Percentiles rank a stretch among this genome's conserved stretches.
Conservation (phyloP, 2,329 filamentous ascomycete species). For the Cercospora nicotianae region DNA sequence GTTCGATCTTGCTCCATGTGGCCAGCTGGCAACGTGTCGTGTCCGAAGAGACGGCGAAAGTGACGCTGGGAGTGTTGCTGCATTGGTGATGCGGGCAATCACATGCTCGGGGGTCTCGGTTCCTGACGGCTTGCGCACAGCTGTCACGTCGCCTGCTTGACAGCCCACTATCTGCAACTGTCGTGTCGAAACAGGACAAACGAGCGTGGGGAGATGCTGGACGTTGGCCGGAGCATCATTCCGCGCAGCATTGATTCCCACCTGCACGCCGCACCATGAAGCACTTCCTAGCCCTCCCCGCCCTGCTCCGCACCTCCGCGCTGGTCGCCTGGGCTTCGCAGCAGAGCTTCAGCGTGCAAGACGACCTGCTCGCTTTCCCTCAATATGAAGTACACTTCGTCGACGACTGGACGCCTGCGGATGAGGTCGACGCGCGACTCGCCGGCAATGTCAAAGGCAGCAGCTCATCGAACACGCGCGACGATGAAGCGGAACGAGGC, state of each 20-base stretch:
- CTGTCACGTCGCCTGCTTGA: slow-evolving; percentile 2
- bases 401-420: slow-evolving; percentile 65
- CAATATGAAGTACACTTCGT: slow-evolving; percentile 78
- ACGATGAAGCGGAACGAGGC: slow-evolving; percentile 7
- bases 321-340: slow-evolving; percentile 49
- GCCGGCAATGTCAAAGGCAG: slow-evolving; percentile 26
- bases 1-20: neutral
- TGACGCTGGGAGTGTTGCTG: neutral
- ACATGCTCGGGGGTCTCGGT: neutral
- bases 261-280: slow-evolving; percentile 41
- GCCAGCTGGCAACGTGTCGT: neutral
- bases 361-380: slow-evolving; percentile 83
- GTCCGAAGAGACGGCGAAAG: neutral
- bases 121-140: neutral
- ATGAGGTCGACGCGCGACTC: slow-evolving; percentile 65
- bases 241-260: neutral
- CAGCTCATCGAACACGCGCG: neutral
- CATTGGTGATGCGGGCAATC: neutral
- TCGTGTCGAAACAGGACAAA: neutral
- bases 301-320: slow-evolving; percentile 49
- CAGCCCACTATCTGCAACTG: neutral
- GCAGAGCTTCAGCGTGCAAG: slow-evolving; percentile 77
- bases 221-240: neutral
- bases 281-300: slow-evolving; percentile 51
- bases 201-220: neutral